Evolutionary conservation across 192 early-diverging fungal genomes (phyloP), one percentile per base, ranked within the genome.

Genomic region (Backusella psychrophila): DNA sequence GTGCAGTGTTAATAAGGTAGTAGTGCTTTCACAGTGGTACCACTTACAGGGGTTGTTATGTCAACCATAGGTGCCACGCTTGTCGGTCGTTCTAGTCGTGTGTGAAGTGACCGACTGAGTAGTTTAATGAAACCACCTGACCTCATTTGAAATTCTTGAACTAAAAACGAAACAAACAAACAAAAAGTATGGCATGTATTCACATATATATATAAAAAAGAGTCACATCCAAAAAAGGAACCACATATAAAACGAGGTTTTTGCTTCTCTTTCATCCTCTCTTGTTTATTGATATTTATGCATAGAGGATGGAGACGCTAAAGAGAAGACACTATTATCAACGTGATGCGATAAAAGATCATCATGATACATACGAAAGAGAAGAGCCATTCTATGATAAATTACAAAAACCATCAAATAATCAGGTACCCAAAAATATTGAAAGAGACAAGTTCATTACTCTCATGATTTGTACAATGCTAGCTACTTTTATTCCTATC

Each of bases 1-100:
- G 9, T 1, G 38, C 44, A 67, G 33, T 4, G 63, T 63, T 73
- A 42, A n/a, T 5, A 29, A 39, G 38, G 4, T 41, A 29, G 9
- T n/a, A 66, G 29, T 19, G 17, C 33, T 33, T 33, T 39, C 38
- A 39, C 2, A 39, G 38, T 39, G 9, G 38, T 52, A 73, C 19
- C 31, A 41, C 81, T 74, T 83, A 86, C 87, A 12, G 90, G 87
- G 26, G 89, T 89, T n/a, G 91, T 92, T 11, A 94, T 92, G 66
- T 93, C 90, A 6, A 93, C 81, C 93, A 94, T 94, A 31, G 93
- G 93, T 21, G 93, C 93, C 23, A 94, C 91, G 53, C 75, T 77
- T 4, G 74, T 69, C 17, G 79, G 75, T 42, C 75, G 67, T 6
- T 34, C 17, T 21, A 78, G 34, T 23, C 78, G 66, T 7, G 70